phyloP scores from a whole-genome alignment of 179 eudicot species.

The Drosera spatulata region DNA sequence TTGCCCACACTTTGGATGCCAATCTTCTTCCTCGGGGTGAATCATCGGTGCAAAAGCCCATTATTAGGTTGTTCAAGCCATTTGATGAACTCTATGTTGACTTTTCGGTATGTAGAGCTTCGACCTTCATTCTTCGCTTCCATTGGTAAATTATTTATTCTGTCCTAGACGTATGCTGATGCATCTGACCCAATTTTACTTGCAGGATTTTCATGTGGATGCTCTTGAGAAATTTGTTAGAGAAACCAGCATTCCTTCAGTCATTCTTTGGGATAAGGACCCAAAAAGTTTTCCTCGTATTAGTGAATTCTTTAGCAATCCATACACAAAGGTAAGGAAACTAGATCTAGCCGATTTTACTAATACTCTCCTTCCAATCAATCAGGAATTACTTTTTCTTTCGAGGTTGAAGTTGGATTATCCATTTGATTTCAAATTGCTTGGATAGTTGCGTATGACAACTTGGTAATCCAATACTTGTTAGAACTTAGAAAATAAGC shows the following conservation, averaged over 20 bases:
- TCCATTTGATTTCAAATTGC: too few species aligned
- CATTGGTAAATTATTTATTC: constrained; percentile 1
- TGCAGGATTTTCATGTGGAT: constrained; percentile 69
- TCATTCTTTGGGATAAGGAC: constrained; percentile 79
- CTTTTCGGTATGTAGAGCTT: constrained; percentile 32
- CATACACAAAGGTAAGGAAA: constrained; percentile 53
- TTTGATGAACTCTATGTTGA: constrained; percentile 89
- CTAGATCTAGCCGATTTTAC: not conserved
- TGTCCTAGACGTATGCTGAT: not conserved
- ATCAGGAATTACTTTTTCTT: too few species aligned
- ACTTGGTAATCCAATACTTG: too few species aligned
- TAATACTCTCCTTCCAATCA: too few species aligned
- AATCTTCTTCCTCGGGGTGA: constrained; percentile 77
- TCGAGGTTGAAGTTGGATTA: too few species aligned
- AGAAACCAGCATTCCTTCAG: constrained; percentile 64
- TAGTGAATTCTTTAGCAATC: constrained; percentile 70
- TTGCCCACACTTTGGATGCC: constrained; percentile 71
- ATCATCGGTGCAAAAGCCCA: constrained; percentile 51
- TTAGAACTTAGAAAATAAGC: too few species aligned
- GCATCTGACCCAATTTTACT: constrained; percentile 2
- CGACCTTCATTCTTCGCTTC: not conserved
- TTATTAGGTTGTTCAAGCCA: constrained; percentile 75
- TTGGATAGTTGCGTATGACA: too few species aligned
- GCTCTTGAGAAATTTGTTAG: constrained; percentile 65
- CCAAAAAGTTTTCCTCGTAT: constrained; percentile 73